Evolutionary conservation across 306 rosid genomes (phyloP).

Genomic region (Leucaena leucocephala): DNA sequence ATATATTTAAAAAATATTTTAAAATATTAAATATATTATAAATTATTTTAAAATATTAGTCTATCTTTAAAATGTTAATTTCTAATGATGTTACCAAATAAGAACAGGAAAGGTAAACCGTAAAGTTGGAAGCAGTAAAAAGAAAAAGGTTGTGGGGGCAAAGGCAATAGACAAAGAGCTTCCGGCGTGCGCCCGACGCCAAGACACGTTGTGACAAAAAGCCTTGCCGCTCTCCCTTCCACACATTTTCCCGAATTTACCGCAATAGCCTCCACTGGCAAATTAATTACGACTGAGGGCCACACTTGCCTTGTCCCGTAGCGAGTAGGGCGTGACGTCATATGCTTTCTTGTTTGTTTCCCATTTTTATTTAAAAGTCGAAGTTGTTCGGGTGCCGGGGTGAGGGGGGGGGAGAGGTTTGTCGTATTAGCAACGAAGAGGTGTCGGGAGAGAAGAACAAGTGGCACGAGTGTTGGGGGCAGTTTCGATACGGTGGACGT

Average conservation of each 20-base stretch:
- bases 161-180: conserved; percentile 40
- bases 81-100: too few relatives aligned
- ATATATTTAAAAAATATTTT: too few relatives aligned
- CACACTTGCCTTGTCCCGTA: conserved; percentile 71
- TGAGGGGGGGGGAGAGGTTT: neutral
- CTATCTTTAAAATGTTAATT: too few relatives aligned
- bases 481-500: conserved; percentile 40
- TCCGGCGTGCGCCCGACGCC: conserved; percentile 82
- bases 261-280: conserved; percentile 11
- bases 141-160: neutral
- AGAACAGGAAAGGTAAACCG: neutral
- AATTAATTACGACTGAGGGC: conserved; percentile 38
- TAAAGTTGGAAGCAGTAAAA: conserved; percentile 42
- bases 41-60: too few relatives aligned
- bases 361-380: too few relatives aligned
- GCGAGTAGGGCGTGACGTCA: conserved; percentile 13
- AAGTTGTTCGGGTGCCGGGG: too few relatives aligned
- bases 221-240: conserved; percentile 42
- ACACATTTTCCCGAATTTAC: conserved; percentile 29
- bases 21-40: too few relatives aligned
- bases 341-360: too few relatives aligned
- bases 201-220: conserved; percentile 83
- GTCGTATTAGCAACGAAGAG: neutral
- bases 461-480: neutral
- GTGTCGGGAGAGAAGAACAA: neutral